Evolutionary conservation across 495 filamentous ascomycete species (phyloP).

Genomic region (Lasiosphaeria ovina): DNA sequence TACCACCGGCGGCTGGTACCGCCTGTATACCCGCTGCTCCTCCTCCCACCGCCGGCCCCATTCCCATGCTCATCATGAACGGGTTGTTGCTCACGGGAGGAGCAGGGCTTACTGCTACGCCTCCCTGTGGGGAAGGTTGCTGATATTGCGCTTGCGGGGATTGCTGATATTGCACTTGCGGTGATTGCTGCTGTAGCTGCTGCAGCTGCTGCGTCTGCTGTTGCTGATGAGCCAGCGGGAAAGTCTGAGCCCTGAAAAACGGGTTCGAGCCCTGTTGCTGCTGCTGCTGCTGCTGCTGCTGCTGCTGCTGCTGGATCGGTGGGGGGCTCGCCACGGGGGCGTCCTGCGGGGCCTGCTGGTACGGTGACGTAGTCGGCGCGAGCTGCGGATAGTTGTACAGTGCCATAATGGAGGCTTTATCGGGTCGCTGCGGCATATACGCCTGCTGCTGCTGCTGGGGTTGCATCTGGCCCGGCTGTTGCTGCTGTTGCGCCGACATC

Average conservation of each 20-base stretch:
- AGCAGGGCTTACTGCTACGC: slow-evolving; percentile 22
- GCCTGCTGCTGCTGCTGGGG: slow-evolving; percentile 36
- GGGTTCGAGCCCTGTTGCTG: slow-evolving; percentile 22
- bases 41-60: slow-evolving; percentile 13
- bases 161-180: slow-evolving; percentile 8
- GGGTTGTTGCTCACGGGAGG: slow-evolving; percentile 46
- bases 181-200: slow-evolving; percentile 16
- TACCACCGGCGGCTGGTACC: slow-evolving; percentile 5
- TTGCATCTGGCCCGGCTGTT: slow-evolving; percentile 36
- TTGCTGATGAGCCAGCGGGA: slow-evolving; percentile 23
- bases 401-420: slow-evolving; percentile 85
- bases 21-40: slow-evolving; percentile 16
- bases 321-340: slow-evolving; percentile 4
- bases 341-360: slow-evolving; percentile 15
- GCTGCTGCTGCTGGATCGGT: too few relatives aligned
- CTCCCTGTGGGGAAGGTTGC: neutral
- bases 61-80: slow-evolving; percentile 29
- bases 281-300: neutral
- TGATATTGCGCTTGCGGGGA: neutral
- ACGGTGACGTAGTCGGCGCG: slow-evolving; percentile 43
- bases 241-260: slow-evolving; percentile 22
- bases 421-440: slow-evolving; percentile 41
- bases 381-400: slow-evolving; percentile 80
- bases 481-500: slow-evolving; percentile 38
- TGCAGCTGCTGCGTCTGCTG: neutral